Evolutionary conservation across 306 rosid genomes (phyloP), one percentile per base, ranked within the genome.

Genomic region (Cercis canadensis): DNA sequence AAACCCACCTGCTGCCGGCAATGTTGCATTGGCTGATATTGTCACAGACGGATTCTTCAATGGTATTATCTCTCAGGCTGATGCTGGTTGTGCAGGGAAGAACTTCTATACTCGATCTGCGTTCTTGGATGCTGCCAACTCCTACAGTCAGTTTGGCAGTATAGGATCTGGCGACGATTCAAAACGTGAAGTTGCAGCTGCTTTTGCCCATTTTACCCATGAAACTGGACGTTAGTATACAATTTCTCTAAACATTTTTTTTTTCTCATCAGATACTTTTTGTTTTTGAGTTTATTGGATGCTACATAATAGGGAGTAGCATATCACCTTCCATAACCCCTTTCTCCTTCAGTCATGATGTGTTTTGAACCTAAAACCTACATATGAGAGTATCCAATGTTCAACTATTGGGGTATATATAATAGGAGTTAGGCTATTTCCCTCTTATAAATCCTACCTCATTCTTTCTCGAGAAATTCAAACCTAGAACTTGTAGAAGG

Each of bases 111-210:
- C 86, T 1, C 36, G 96, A 47, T 62, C 66, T 4, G 47, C 82
- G 10, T 92, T 92, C 36, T 80, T 92, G 0, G 63, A 70, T 4
- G 97, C 97, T 5, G 81, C 67, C 45, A 45, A 54, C 3, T 89
- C 93, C 4, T 92, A 39, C 36, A 7, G 60, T 11, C 67, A 76
- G 5, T 89, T 92, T 41, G 93, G 90, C 4, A 64, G 49, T 14
- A 43, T 73, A 17, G 83, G 82, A 8, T 47, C 85, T 0, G 15
- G 21, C 0, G 83, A 85, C 40, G 93, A 89, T 62, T 89, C 96
- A 1, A 89, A 87, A 73, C 88, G 96, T 1, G 96, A 92, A 75
- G 84, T 92, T 58, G 96, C 97, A 1, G 96, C 96, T 3, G 90
- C 90, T 75, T 92, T 89, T 56, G 94, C 81, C 11, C 93, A 88